Conservation (phyloP, 148 eudicot genomes). For the Heliamphora exappendiculata region DNA sequence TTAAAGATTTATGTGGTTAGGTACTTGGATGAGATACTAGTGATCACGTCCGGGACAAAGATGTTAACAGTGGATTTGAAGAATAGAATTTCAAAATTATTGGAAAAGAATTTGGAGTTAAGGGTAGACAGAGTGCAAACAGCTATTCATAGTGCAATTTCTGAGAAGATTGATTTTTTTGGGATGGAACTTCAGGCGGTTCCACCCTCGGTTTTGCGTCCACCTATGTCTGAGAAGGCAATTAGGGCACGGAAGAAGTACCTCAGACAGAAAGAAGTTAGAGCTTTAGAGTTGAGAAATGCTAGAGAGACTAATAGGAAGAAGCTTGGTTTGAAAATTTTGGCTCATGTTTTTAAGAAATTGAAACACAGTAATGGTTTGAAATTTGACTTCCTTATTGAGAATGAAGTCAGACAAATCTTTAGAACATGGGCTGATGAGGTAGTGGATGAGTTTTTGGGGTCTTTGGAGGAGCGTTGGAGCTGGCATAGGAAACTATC, state of each 20-base stretch:
- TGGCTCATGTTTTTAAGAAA: conserved; percentile 75
- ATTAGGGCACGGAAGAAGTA: conserved; percentile 76
- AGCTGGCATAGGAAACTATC: conserved; percentile 58
- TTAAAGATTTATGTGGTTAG: conserved; percentile 75
- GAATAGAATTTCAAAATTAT: conserved; percentile 40
- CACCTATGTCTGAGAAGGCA: conserved; percentile 69
- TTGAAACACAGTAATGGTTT: conserved; percentile 51
- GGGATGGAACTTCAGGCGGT: conserved; percentile 94
- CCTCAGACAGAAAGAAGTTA: conserved; percentile 82
- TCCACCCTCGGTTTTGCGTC: conserved; percentile 65
- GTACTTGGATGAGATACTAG: conserved; percentile 77
- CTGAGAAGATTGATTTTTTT: conserved; percentile 75
- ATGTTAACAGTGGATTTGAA: conserved; percentile 63
- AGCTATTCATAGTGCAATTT: conserved; percentile 74
- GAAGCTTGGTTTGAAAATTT: conserved; percentile 64
- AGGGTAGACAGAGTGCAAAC: conserved; percentile 54
- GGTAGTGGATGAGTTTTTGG: conserved; percentile 52
- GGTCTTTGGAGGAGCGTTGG: conserved; percentile 61
- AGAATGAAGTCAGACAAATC: conserved; percentile 65
- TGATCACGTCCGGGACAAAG: conserved; percentile 72
- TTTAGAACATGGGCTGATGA: conserved; percentile 76
- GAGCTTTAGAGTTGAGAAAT: conserved; percentile 56
- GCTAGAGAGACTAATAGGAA: conserved; percentile 74
- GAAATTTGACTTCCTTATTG: conserved; percentile 57
- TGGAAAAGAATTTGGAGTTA: conserved; percentile 58